Evolutionary conservation across 1,284 basidiomycete genomes (phyloP).

Genomic region (Pyrrhoderma lamaoense): DNA sequence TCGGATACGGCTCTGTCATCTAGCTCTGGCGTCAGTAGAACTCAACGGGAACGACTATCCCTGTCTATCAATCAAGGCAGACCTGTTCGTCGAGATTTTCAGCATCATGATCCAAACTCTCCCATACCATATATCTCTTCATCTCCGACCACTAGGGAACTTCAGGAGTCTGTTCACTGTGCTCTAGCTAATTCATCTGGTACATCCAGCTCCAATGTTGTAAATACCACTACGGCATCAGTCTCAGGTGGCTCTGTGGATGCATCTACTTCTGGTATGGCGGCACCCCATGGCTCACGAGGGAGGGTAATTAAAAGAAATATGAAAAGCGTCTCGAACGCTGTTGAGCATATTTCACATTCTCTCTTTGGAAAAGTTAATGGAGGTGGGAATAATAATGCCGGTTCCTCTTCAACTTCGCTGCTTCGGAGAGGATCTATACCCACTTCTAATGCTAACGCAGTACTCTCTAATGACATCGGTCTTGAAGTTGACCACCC

Average conservation of each 20-base stretch:
- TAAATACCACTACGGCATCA: background rate
- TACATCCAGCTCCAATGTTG: background rate
- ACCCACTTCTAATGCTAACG: no score
- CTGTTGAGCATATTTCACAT: constrained; percentile 59
- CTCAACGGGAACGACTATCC: background rate
- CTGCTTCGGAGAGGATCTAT: no score
- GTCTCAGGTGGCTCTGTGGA: background rate
- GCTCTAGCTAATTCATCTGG: constrained; percentile 27
- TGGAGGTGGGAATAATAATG: background rate
- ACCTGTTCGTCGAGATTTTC: constrained; percentile 22
- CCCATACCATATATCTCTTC: constrained; percentile 23
- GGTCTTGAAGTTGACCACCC: no score
- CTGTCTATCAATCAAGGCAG: constrained; percentile 20
- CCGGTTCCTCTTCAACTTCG: background rate
- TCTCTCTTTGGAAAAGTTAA: constrained; percentile 46
- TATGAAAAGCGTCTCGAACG: constrained; percentile 55
- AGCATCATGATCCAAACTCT: constrained; percentile 14
- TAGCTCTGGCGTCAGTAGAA: background rate
- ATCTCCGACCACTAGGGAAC: constrained; percentile 30
- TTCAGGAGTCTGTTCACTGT: constrained; percentile 38
- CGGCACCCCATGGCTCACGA: constrained; percentile 20
- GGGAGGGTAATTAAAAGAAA: background rate
- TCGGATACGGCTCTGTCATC: constrained; percentile 4
- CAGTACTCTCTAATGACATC: no score
- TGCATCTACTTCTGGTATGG: background rate